Conservation (phyloP, 2,329 filamentous ascomycete genomes). For the Parastagonospora avenae region DNA sequence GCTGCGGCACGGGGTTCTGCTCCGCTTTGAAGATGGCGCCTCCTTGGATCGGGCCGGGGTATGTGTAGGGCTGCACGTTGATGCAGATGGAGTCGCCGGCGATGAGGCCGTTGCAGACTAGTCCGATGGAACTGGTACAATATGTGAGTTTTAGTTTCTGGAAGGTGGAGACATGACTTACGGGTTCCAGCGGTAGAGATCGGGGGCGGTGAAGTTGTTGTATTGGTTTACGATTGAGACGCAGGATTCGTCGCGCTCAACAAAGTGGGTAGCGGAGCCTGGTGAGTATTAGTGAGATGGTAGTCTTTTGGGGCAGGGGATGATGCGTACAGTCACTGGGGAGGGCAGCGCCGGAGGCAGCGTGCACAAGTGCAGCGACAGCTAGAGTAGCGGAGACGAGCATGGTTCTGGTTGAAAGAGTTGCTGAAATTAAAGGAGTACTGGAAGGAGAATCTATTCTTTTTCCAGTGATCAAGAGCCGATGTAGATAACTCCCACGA, state of each 20-base stretch:
- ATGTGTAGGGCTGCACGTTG: no score
- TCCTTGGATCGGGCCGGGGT: no score
- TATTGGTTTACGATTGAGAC: slow-evolving; percentile 34
- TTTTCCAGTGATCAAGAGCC: no score
- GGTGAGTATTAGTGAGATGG: not conserved
- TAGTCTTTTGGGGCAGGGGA: not conserved
- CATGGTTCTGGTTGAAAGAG: not conserved
- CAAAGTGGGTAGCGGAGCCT: slow-evolving; percentile 2
- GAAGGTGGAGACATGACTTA: not conserved
- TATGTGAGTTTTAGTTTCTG: no score
- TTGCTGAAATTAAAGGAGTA: no score
- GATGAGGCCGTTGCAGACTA: no score
- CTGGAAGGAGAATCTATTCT: no score
- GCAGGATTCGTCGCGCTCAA: slow-evolving; percentile 38
- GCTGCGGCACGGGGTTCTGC: no score
- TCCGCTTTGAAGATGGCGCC: no score
- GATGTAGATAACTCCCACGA: no score
- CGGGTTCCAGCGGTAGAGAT: slow-evolving; percentile 45
- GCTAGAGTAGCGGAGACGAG: not conserved
- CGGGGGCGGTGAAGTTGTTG: slow-evolving; percentile 42
- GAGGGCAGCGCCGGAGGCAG: not conserved
- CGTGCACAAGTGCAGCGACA: not conserved
- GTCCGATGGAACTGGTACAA: no score
- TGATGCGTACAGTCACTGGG: not conserved
- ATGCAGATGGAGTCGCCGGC: no score